These are phyloP conservation scores for Aspergillus fijiensis DNA, from an alignment of 2,329 filamentous ascomycete species.

Conservation along the genomic window DNA sequence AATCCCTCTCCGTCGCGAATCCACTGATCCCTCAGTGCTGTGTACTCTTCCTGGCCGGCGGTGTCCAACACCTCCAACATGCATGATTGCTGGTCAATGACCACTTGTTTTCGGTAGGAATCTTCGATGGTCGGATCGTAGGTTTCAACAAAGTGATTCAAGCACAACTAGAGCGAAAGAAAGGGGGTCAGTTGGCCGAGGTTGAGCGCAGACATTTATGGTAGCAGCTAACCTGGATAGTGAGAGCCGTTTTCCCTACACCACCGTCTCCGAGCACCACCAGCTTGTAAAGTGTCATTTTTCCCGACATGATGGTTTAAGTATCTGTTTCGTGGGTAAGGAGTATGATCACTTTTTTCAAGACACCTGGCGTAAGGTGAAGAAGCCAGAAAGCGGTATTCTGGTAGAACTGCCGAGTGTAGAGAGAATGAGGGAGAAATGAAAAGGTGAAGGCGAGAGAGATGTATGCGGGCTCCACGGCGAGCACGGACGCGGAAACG, in stretches of 20 bases:
- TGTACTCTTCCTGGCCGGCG: conserved; percentile 97
- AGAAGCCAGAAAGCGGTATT: not conserved
- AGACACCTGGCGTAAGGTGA: not conserved
- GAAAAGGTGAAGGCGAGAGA: conserved; percentile 15
- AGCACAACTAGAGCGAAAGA: conserved; percentile 65
- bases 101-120: conserved; percentile 67
- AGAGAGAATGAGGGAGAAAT: conserved; percentile 12
- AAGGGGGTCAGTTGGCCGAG: conserved; percentile 9
- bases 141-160: conserved; percentile 98
- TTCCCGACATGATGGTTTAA: conserved; percentile 69
- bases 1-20: conserved; percentile 97
- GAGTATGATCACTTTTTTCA: not conserved
- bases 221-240: conserved; percentile 63
- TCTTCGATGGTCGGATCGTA: conserved; percentile 69
- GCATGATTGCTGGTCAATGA: conserved; percentile 92
- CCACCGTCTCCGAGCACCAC: conserved; percentile 93
- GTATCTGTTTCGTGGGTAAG: conserved; percentile 1
- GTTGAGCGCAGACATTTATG: conserved; percentile 7
- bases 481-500: conserved; percentile 27
- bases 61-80: conserved; percentile 98
- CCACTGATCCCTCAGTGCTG: conserved; percentile 94
- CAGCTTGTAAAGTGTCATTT: conserved; percentile 95
- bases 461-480: conserved; percentile 25
- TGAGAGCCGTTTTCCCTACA: conserved; percentile 90
- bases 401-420: not conserved